phyloP scores from a whole-genome alignment of 768 basidiomycete genomes.

The Tulasnella sp. region DNA sequence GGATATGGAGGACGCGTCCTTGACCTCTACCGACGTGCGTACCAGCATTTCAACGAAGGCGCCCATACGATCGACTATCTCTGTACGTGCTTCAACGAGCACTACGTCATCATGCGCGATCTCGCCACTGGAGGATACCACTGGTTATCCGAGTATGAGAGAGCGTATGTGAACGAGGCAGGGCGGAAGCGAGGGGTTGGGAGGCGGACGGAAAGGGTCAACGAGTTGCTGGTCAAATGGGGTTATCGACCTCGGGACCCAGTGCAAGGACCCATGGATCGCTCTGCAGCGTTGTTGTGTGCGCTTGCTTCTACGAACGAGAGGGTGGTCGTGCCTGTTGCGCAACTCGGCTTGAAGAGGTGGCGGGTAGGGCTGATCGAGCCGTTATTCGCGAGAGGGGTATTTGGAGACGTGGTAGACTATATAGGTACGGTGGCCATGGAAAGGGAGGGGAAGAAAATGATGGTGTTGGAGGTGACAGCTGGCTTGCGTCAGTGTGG shows the following conservation, averaged over 20 bases:
- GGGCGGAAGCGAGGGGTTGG: not conserved
- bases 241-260: not conserved
- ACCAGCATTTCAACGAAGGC: not conserved
- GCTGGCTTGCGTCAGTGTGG: not conserved
- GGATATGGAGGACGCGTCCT: not conserved
- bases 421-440: not conserved
- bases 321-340: not conserved
- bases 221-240: constrained; percentile 10
- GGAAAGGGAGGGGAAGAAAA: not conserved
- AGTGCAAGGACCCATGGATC: not conserved
- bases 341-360: not conserved
- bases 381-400: not conserved
- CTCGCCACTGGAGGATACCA: not conserved
- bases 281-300: not conserved
- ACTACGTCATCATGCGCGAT: constrained; percentile 1
- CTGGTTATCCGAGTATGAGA: not conserved
- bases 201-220: not conserved
- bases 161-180: not conserved
- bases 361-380: constrained; percentile 2
- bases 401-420: not conserved
- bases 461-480: not conserved
- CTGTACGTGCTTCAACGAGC: not conserved
- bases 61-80: not conserved
- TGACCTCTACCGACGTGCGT: constrained; percentile 3
- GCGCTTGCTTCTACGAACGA: not conserved